These are phyloP conservation scores for Cryptosporidium andersoni DNA, from an alignment of 169 alveolate genomes.

Conservation along the genomic window DNA sequence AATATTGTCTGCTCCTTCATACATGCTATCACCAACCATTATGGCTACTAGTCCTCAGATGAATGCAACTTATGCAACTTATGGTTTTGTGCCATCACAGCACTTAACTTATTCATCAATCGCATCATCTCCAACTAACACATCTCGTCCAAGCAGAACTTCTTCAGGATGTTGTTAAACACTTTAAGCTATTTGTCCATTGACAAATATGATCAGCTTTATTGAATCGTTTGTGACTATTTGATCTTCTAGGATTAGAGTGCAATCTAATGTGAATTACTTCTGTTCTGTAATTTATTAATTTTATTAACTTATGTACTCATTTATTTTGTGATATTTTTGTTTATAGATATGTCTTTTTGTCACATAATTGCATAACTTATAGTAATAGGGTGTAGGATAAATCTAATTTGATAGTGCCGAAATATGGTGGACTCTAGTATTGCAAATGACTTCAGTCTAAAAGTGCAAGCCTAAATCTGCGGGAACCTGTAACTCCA, in stretches of 20 bases:
- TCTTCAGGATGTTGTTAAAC: conserved; percentile 60
- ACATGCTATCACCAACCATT: conserved; percentile 48
- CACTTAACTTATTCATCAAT: conserved; percentile 11
- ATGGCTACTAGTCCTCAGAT: conserved; percentile 50
- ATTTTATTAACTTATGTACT: too few relatives aligned
- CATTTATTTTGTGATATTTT: too few relatives aligned
- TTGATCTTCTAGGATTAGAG: background rate
- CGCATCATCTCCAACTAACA: conserved; percentile 18
- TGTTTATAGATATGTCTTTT: too few relatives aligned
- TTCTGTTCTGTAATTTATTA: too few relatives aligned
- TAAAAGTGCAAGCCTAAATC: too few relatives aligned
- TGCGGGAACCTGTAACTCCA: too few relatives aligned
- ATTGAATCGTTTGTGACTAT: background rate
- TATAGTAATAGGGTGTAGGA: too few relatives aligned
- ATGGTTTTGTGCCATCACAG: conserved; percentile 37
- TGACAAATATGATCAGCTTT: background rate
- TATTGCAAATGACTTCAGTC: too few relatives aligned
- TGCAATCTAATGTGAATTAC: too few relatives aligned
- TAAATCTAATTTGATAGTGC: too few relatives aligned
- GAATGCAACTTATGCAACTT: conserved; percentile 37
- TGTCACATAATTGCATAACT: too few relatives aligned
- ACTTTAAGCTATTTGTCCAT: background rate
- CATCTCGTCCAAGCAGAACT: conserved; percentile 34
- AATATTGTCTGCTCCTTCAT: conserved; percentile 32
- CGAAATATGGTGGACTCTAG: too few relatives aligned